Conservation (phyloP, 176 grass and related monocot genomes). For the Eleusine coracana region DNA sequence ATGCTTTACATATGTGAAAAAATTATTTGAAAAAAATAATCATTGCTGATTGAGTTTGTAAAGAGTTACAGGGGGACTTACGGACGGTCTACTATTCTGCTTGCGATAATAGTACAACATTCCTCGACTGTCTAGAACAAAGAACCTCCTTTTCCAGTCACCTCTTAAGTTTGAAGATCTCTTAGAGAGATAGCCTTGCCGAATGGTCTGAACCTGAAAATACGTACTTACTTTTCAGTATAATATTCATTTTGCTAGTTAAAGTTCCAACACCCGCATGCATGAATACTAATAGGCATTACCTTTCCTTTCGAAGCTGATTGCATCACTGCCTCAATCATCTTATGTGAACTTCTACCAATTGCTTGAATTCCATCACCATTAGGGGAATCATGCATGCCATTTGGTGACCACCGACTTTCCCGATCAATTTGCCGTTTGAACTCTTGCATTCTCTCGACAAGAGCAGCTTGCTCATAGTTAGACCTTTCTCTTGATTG, state of each 20-base stretch:
- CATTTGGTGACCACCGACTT: constrained; percentile 82
- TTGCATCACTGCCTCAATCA: constrained; percentile 96
- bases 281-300: constrained; percentile 34
- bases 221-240: constrained; percentile 22
- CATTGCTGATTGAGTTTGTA: not conserved
- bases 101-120: constrained; percentile 99
- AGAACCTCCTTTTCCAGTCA: constrained; percentile 99
- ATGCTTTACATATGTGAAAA: constrained; percentile 25
- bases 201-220: constrained; percentile 98
- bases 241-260: not conserved
- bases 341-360: constrained; percentile 97
- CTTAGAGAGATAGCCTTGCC: constrained; percentile 98
- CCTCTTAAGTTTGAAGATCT: constrained; percentile 97
- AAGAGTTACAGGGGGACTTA: constrained; percentile 50
- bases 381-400: constrained; percentile 71
- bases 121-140: constrained; percentile 96
- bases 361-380: constrained; percentile 98
- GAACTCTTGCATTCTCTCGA: constrained; percentile 98
- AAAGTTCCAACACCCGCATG: constrained; percentile 6
- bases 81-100: constrained; percentile 80
- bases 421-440: constrained; percentile 97
- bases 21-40: constrained; percentile 8
- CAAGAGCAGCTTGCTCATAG: constrained; percentile 85
- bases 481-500: constrained; percentile 99
- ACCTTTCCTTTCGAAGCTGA: constrained; percentile 94